Percentiles rank a stretch among this genome's conserved stretches.
Evolutionary conservation across 192 early-diverging fungal species (phyloP).

Genomic region (Irineochytrium annulatum): DNA sequence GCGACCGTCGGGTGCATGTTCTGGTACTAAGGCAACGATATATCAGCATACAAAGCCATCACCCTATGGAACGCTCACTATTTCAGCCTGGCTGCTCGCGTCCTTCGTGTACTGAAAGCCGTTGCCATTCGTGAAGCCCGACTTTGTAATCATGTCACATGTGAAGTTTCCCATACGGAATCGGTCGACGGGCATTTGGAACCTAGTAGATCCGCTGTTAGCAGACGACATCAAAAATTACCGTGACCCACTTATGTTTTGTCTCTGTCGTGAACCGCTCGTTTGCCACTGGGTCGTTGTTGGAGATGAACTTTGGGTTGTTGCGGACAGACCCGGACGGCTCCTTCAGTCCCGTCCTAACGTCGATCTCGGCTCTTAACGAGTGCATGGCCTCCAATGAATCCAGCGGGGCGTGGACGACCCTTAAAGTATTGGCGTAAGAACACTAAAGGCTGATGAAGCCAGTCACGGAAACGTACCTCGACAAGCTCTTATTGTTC

Average conservation of each 20-base stretch:
- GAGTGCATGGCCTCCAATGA: constrained; percentile 2
- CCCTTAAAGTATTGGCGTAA: constrained; percentile 4
- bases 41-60: neutral
- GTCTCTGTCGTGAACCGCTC: constrained; percentile 39
- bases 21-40: neutral
- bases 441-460: no score
- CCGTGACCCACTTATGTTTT: constrained; percentile 21
- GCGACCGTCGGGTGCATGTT: constrained; percentile 19
- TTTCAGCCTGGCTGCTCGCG: neutral
- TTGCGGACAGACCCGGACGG: constrained; percentile 43
- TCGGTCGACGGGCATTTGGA: constrained; percentile 11
- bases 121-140: constrained; percentile 38
- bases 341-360: constrained; percentile 32
- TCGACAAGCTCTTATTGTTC: constrained; percentile 25
- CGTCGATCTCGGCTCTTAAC: neutral
- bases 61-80: neutral
- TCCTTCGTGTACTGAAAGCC: constrained; percentile 19
- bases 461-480: constrained; percentile 11
- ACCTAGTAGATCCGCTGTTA: neutral
- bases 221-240: neutral
- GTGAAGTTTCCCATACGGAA: neutral
- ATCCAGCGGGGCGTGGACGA: constrained; percentile 28
- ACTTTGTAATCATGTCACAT: constrained; percentile 15
- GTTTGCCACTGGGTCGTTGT: constrained; percentile 14
- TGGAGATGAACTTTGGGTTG: constrained; percentile 28